Conservation (phyloP, 164 flowering plant genomes). For the Platanus orientalis region DNA sequence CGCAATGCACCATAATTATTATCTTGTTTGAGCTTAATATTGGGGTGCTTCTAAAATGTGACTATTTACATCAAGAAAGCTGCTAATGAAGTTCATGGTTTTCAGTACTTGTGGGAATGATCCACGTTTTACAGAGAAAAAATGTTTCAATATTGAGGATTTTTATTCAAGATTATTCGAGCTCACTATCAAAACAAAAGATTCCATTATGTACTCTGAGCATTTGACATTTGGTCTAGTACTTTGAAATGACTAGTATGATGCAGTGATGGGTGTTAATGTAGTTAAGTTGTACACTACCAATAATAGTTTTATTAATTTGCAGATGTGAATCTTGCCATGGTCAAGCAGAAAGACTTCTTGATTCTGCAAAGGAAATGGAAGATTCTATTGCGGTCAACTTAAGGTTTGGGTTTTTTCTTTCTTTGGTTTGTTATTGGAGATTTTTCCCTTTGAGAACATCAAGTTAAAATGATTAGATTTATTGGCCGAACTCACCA, state of each 20-base stretch:
- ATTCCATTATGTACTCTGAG: too few species aligned
- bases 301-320: background rate
- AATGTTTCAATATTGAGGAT: too few species aligned
- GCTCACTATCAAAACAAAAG: too few species aligned
- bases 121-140: too few species aligned
- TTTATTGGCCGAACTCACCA: background rate
- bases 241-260: background rate
- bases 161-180: too few species aligned
- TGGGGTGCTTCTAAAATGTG: too few species aligned
- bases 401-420: conserved; percentile 55
- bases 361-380: conserved; percentile 98
- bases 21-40: too few species aligned
- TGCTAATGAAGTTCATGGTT: too few species aligned
- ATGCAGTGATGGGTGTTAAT: background rate
- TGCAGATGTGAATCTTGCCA: conserved; percentile 98
- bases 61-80: too few species aligned
- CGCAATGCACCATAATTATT: too few species aligned
- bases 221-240: background rate
- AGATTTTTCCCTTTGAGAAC: background rate
- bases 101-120: too few species aligned
- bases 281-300: background rate
- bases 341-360: conserved; percentile 97
- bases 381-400: conserved; percentile 98
- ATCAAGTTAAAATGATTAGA: background rate
- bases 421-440: background rate